phyloP scores from a whole-genome alignment of 495 filamentous ascomycete genomes.

The Penicillium manginii region DNA sequence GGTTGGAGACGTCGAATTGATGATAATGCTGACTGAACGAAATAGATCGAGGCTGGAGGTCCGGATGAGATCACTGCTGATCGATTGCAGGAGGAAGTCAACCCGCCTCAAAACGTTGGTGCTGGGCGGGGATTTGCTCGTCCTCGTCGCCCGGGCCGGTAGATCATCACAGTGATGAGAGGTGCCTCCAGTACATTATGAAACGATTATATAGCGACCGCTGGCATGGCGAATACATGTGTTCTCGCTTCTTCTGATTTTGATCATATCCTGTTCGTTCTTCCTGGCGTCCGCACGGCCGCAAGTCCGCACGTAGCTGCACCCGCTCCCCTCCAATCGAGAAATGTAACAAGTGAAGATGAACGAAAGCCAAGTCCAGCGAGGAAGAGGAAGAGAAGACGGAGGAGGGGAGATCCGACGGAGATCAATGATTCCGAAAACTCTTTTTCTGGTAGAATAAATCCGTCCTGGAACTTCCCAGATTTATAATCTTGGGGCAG shows the following conservation, averaged over 20 bases:
- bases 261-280: no score
- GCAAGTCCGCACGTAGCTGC: constrained; percentile 5
- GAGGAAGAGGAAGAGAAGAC: constrained; percentile 11
- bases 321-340: constrained; percentile 10
- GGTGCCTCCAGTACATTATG: constrained; percentile 1
- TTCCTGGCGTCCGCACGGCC: neutral
- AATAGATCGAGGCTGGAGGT: constrained; percentile 64
- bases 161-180: constrained; percentile 22
- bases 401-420: neutral
- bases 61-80: constrained; percentile 80
- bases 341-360: constrained; percentile 9
- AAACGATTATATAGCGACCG: neutral
- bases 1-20: neutral
- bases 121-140: constrained; percentile 75
- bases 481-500: constrained; percentile 98
- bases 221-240: constrained; percentile 2
- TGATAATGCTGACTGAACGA: constrained; percentile 15
- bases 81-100: constrained; percentile 73
- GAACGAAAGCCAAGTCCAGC: constrained; percentile 16
- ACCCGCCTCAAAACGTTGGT: constrained; percentile 64
- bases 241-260: neutral
- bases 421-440: constrained; percentile 67
- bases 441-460: constrained; percentile 85
- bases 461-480: constrained; percentile 94
- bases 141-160: constrained; percentile 84